A percentile compares a stretch with the other conserved stretches of the same genome.
These are phyloP conservation scores for Evernia prunastri DNA, from an alignment of 495 filamentous ascomycete genomes.

Conservation along the genomic window DNA sequence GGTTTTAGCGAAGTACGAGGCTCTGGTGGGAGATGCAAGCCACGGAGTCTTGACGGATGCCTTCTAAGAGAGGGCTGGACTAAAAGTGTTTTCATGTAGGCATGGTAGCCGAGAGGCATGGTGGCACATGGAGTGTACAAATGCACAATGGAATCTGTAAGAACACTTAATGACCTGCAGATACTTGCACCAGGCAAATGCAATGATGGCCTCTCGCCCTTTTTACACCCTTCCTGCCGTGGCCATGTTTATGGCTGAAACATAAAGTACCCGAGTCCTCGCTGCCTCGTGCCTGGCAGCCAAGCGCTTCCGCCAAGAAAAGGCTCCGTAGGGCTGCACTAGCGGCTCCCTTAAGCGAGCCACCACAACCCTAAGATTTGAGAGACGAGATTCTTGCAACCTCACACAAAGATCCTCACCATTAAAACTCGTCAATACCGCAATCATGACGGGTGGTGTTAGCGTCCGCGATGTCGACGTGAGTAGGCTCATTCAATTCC, in stretches of 20 bases:
- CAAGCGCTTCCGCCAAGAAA: neutral
- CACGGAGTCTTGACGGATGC: conserved; percentile 56
- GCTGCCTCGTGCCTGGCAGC: too few relatives aligned
- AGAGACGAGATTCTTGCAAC: conserved; percentile 13
- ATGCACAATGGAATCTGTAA: neutral
- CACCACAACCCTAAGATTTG: conserved; percentile 7
- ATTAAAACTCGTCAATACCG: conserved; percentile 37
- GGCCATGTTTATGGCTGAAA: too few relatives aligned
- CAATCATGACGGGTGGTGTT: conserved; percentile 68
- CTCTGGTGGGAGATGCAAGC: conserved; percentile 65
- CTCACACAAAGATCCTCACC: neutral
- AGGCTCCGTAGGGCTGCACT: conserved; percentile 5
- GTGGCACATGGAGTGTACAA: conserved; percentile 5
- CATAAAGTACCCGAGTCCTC: too few relatives aligned
- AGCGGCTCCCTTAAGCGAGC: conserved; percentile 14
- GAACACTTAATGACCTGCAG: neutral
- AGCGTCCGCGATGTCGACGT: conserved; percentile 88
- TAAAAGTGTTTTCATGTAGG: neutral
- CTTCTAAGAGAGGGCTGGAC: conserved; percentile 16
- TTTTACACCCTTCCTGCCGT: too few relatives aligned
- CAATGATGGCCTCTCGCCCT: too few relatives aligned
- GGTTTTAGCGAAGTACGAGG: conserved; percentile 84
- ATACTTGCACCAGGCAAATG: neutral
- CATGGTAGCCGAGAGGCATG: neutral
- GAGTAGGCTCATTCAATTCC: conserved; percentile 43